phyloP scores from a whole-genome alignment of 2,329 filamentous ascomycete species.

The Sphaerulina populicola region DNA sequence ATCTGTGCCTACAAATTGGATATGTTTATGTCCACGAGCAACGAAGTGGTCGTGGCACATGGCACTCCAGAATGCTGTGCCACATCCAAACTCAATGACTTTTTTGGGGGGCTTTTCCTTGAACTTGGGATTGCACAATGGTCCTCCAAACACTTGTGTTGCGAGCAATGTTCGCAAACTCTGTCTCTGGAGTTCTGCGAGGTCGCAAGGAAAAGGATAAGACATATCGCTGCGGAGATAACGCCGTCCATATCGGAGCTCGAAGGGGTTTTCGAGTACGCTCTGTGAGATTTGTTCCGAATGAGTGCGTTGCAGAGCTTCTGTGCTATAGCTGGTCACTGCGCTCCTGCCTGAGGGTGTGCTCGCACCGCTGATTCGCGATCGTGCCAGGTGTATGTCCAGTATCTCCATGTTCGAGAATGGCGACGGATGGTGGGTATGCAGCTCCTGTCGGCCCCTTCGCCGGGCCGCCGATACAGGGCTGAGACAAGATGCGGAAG shows the following conservation, averaged over 20 bases:
- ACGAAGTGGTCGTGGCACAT: constrained; percentile 75
- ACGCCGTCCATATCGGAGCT: constrained; percentile 68
- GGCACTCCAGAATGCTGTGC: constrained; percentile 80
- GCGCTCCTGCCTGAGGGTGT: not conserved
- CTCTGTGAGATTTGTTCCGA: constrained; percentile 11
- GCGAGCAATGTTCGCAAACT: constrained; percentile 73
- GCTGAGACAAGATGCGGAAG: not conserved
- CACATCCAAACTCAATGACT: constrained; percentile 81
- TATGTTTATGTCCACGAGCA: constrained; percentile 56
- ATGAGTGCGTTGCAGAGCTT: constrained; percentile 5
- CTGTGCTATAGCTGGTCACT: not conserved
- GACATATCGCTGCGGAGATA: constrained; percentile 66
- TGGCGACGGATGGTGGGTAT: not conserved
- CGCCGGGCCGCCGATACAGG: not conserved
- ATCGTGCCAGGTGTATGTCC: not conserved
- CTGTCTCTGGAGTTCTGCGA: constrained; percentile 79
- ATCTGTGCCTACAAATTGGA: constrained; percentile 76
- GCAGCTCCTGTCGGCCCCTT: not conserved
- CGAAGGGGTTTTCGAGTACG: constrained; percentile 19
- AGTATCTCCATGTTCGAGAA: not conserved
- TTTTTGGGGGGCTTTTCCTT: constrained; percentile 60
- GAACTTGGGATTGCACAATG: constrained; percentile 64
- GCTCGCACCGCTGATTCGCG: not conserved
- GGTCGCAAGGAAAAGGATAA: constrained; percentile 84
- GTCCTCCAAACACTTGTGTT: constrained; percentile 70